Base-by-base conservation (phyloP, 805 yeast genomes). In the Zygotorulaspora danielsina region DNA sequence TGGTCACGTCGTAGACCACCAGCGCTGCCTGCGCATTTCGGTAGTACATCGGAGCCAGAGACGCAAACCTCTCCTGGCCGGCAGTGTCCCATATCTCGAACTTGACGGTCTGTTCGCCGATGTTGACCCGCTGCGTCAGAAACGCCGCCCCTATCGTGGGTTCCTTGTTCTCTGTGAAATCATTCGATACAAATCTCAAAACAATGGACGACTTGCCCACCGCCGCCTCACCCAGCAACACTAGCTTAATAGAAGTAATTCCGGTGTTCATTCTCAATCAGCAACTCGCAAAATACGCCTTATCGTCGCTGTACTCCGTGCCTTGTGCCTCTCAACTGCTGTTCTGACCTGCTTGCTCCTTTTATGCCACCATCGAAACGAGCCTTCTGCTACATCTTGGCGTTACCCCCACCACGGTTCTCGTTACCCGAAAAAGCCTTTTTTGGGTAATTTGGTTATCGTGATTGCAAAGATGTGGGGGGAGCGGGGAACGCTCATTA, bases 121-220 rank as follows among this genome's bases (percentile, higher is more conserved):
- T 81, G 16, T 85, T 78, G 58, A 96, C 89, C 57, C 94, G 79
- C 61, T 90, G 97, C 26, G 98, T 90, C 41, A 90, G 69, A 59
- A 90, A 90, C 3, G 97, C 97, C 4, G 98, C 98, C 11, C 98
- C 98, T 52, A 90, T 90, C 2, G 98, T 90, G 16, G 97, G 97
- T 57, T 90, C 97, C 62, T 90, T 89, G 65, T 90, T 89, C 63
- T 89, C 97, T 63, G 93, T 96, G 65, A 90, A 90, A 58, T 90
- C 97, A 63, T 90, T 87, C 48, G 88, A 80, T 30, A 90, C 97
- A 64, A 90, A 90, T 50, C 97, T 74, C 50, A 90, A 72, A 24
- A 90, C 97, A 21, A 90, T 72, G 5, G 96, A 86, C 3, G 96
- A 86, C 60, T 90, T 90, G 38, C 98, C 98, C 12, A 90, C 98